A percentile compares a stretch with the other conserved stretches of the same genome.
Conservation (phyloP, 192 early-diverging fungal genomes). For the Coemansia sp. region DNA sequence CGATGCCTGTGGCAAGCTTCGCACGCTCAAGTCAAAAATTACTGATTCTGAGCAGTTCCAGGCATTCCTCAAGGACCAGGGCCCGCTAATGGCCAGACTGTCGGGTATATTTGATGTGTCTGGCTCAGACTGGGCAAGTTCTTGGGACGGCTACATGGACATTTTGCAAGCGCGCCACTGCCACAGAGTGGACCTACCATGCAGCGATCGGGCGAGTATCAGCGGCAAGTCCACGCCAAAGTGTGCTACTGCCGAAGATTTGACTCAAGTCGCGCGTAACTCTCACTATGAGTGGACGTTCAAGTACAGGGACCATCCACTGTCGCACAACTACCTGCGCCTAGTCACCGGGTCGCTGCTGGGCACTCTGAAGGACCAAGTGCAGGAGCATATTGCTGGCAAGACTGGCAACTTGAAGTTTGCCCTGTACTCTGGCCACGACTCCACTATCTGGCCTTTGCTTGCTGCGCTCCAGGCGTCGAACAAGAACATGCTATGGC, state of each 20-base stretch:
- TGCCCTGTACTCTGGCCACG: constrained; percentile 61
- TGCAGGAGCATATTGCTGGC: constrained; percentile 33
- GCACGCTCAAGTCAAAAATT: constrained; percentile 9
- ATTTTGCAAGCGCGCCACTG: constrained; percentile 48
- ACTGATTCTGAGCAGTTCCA: constrained; percentile 24
- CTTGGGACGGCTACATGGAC: constrained; percentile 50
- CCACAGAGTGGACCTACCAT: constrained; percentile 34
- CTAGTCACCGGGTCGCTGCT: constrained; percentile 57
- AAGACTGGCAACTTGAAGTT: constrained; percentile 39
- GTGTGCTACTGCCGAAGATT: constrained; percentile 48
- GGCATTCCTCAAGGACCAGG: constrained; percentile 40
- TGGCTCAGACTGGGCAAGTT: constrained; percentile 22
- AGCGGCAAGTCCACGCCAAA: constrained; percentile 8
- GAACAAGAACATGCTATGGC: constrained; percentile 54
- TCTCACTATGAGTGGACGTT: constrained; percentile 35
- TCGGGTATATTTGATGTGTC: constrained; percentile 38
- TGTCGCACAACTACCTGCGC: constrained; percentile 28
- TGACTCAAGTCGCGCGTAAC: constrained; percentile 35
- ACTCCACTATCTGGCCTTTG: constrained; percentile 56
- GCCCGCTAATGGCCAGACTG: constrained; percentile 41
- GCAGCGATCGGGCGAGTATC: constrained; percentile 13
- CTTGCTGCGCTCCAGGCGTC: constrained; percentile 40
- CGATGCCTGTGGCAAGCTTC: constrained; percentile 46
- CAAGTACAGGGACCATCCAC: constrained; percentile 46
- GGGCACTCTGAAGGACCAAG: constrained; percentile 44